A percentile compares a stretch with the other conserved stretches of the same genome.
These are phyloP conservation scores for Aureobasidium sp. DNA, from an alignment of 2,329 filamentous ascomycete species.

Conservation along the genomic window DNA sequence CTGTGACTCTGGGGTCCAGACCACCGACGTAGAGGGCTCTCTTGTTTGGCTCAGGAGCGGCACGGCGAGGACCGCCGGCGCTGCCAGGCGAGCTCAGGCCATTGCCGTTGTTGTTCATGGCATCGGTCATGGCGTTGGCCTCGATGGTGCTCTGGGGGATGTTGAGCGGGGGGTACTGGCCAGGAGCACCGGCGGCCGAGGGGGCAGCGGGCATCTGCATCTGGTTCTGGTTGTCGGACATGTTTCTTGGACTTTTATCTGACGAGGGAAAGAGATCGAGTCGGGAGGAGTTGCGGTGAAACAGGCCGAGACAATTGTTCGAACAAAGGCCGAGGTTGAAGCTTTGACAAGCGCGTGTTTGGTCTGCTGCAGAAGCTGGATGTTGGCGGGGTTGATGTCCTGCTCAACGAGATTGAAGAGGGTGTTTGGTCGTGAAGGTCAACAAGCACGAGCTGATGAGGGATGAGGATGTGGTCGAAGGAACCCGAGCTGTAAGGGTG, in stretches of 20 bases:
- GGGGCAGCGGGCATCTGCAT: conserved; percentile 63
- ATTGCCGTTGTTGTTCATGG: conserved; percentile 57
- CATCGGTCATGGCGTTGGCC: conserved; percentile 83
- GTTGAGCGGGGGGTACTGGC: conserved; percentile 72
- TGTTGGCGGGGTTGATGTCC: neutral
- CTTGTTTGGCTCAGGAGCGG: conserved; percentile 97
- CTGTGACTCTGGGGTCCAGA: conserved; percentile 87
- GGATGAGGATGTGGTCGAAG: neutral
- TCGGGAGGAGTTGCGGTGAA: neutral
- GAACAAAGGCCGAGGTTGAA: conserved; percentile 11
- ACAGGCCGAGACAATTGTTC: conserved; percentile 9
- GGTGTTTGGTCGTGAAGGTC: neutral
- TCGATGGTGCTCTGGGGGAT: conserved; percentile 95
- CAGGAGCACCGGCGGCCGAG: conserved; percentile 61
- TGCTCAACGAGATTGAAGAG: neutral
- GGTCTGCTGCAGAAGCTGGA: neutral
- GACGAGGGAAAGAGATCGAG: neutral
- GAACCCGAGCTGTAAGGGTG: neutral
- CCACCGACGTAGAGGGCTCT: conserved; percentile 92
- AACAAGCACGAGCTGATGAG: neutral
- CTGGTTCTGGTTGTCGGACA: conserved; percentile 66
- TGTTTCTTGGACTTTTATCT: conserved; percentile 31
- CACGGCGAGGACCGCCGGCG: conserved; percentile 74
- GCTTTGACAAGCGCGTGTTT: neutral
- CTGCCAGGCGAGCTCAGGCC: conserved; percentile 78